These are phyloP conservation scores for Aplosporella prunicola DNA, from an alignment of 2,329 filamentous ascomycete species.

Conservation along the genomic window DNA sequence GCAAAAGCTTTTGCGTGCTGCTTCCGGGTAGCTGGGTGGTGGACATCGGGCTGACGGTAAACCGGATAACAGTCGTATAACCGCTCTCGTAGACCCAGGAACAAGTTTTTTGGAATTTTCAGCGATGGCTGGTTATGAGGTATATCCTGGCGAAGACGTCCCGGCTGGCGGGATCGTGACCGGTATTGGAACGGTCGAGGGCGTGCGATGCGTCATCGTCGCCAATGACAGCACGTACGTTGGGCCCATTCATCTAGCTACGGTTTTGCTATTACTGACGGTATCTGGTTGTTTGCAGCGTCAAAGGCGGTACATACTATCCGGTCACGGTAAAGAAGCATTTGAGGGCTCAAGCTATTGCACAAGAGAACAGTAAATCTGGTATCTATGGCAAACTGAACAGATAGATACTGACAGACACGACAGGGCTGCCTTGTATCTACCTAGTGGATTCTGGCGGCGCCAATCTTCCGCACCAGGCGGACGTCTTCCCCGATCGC, in stretches of 20 bases:
- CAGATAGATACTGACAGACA: too few relatives aligned
- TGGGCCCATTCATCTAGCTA: too few relatives aligned
- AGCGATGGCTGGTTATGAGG: conserved; percentile 73
- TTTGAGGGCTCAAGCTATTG: conserved; percentile 80
- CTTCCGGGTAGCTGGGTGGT: not conserved
- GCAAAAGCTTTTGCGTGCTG: too few relatives aligned
- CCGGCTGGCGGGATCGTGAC: conserved; percentile 88
- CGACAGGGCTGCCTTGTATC: conserved; percentile 59
- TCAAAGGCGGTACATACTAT: conserved; percentile 96
- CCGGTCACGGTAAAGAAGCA: conserved; percentile 98
- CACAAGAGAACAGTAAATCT: conserved; percentile 71
- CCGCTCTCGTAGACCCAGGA: conserved; percentile 77
- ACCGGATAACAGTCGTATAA: conserved; percentile 50
- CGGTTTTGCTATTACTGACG: not conserved
- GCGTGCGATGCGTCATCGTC: conserved; percentile 84
- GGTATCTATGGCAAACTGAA: too few relatives aligned
- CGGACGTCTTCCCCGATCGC: conserved; percentile 88
- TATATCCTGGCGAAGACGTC: conserved; percentile 81
- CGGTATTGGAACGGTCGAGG: conserved; percentile 80
- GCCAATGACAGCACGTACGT: conserved; percentile 77
- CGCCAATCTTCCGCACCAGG: conserved; percentile 88
- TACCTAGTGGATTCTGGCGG: conserved; percentile 95
- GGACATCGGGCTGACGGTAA: not conserved
- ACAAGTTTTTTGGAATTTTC: conserved; percentile 91
- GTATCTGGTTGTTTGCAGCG: conserved; percentile 27